phyloP scores from a whole-genome alignment of 2,329 filamentous ascomycete species.

The Diplodia scrobiculata region DNA sequence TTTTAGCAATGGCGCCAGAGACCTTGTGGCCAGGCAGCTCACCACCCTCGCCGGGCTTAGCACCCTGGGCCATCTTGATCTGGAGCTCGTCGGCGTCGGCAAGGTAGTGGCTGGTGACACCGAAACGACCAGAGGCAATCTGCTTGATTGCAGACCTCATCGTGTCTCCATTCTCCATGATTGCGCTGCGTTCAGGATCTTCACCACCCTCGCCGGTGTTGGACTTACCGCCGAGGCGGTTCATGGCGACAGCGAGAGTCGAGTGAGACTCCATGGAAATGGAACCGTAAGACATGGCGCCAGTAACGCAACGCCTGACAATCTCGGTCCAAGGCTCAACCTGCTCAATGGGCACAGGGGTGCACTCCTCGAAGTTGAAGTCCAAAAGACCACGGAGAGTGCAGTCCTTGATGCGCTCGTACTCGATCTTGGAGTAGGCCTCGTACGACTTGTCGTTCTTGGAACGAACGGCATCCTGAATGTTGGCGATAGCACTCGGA shows the following conservation, averaged over 20 bases:
- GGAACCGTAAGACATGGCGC: slow-evolving; percentile 97
- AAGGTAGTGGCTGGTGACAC: slow-evolving; percentile 91
- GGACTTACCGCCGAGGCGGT: slow-evolving; percentile 91
- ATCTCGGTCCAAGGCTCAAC: slow-evolving; percentile 99
- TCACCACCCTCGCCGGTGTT: slow-evolving; percentile 98
- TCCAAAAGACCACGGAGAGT: slow-evolving; percentile 92
- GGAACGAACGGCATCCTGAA: slow-evolving; percentile 91
- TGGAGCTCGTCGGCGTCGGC: slow-evolving; percentile 94
- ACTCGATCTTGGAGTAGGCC: slow-evolving; percentile 88
- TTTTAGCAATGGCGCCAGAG: slow-evolving; percentile 88
- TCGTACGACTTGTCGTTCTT: slow-evolving; percentile 99
- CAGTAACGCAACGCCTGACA: slow-evolving; percentile 92
- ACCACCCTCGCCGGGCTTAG: slow-evolving; percentile 96
- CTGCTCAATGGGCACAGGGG: slow-evolving; percentile 88
- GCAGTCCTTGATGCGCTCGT: slow-evolving; percentile 95
- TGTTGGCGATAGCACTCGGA: slow-evolving; percentile 90
- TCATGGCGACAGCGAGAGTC: slow-evolving; percentile 94
- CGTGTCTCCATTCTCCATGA: slow-evolving; percentile 87
- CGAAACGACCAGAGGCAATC: slow-evolving; percentile 92
- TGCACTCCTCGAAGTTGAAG: slow-evolving; percentile 88
- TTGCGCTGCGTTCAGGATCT: slow-evolving; percentile 84
- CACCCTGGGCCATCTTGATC: slow-evolving; percentile 99
- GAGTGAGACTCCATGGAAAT: slow-evolving; percentile 99
- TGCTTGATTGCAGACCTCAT: slow-evolving; percentile 99
- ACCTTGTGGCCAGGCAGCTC: slow-evolving; percentile 97